phyloP scores from a whole-genome alignment of 2,329 filamentous ascomycete genomes.

The Sclerotinia spermophila region DNA sequence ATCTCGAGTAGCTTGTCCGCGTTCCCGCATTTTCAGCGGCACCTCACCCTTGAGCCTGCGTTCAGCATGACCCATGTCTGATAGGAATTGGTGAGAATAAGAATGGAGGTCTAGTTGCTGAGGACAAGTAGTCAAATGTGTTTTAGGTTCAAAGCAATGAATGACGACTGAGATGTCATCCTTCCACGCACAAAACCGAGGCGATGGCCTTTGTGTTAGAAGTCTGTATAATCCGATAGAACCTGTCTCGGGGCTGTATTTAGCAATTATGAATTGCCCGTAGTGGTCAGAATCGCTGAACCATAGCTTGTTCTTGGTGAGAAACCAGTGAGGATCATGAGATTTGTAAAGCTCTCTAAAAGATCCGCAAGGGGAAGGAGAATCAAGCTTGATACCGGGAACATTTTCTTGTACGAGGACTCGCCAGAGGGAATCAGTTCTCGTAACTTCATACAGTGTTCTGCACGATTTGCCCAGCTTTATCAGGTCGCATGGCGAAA shows the following conservation, averaged over 20 bases:
- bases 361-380: conserved; percentile 55
- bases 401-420: conserved; percentile 65
- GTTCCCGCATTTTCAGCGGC: not conserved
- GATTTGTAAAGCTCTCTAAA: conserved; percentile 70
- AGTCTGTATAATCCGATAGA: conserved; percentile 80
- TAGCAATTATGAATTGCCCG: conserved; percentile 4
- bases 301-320: conserved; percentile 78
- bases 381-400: conserved; percentile 50
- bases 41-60: conserved; percentile 8
- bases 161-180: conserved; percentile 64
- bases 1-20: not conserved
- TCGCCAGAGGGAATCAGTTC: conserved; percentile 70
- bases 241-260: conserved; percentile 66
- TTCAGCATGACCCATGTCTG: not conserved
- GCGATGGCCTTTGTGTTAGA: conserved; percentile 57
- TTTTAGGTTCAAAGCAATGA: conserved; percentile 65
- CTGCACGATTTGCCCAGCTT: conserved; percentile 59
- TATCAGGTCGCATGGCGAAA: conserved; percentile 62
- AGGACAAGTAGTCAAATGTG: conserved; percentile 57
- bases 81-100: conserved; percentile 5
- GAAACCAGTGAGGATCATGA: conserved; percentile 81
- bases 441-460: conserved; percentile 54
- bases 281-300: conserved; percentile 68
- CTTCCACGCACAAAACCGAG: conserved; percentile 60
- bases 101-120: conserved; percentile 40